Conservation (phyloP, 225 moss, liverwort and hornwort genomes). For the Marchantia polymorpha region DNA sequence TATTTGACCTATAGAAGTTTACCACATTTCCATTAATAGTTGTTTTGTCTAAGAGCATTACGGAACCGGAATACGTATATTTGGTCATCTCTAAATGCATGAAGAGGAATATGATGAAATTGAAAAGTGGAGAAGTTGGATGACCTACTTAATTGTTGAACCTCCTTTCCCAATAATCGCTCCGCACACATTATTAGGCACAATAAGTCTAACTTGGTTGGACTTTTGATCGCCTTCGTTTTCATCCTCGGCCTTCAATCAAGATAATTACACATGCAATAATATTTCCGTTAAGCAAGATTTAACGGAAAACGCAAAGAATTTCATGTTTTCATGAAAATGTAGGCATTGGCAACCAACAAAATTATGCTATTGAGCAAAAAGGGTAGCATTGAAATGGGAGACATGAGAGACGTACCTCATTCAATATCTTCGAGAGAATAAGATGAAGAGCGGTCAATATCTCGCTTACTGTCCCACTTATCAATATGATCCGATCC, state of each 20-base stretch:
- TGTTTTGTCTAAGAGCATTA: neutral
- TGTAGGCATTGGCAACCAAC: neutral
- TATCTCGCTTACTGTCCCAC: conserved; percentile 46
- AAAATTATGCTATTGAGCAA: neutral
- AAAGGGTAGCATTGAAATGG: neutral
- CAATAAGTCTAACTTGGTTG: conserved; percentile 48
- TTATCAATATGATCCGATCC: conserved; percentile 50
- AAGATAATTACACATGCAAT: neutral
- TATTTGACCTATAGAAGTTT: neutral
- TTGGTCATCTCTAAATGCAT: neutral
- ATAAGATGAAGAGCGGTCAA: conserved; percentile 52
- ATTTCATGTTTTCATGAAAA: neutral
- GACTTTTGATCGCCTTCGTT: conserved; percentile 44
- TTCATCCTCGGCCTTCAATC: conserved; percentile 38
- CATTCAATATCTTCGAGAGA: conserved; percentile 46
- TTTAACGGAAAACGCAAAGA: neutral
- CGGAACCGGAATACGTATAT: neutral
- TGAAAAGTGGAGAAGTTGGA: neutral
- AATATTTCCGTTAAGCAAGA: neutral
- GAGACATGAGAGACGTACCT: conserved; percentile 23
- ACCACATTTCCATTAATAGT: neutral
- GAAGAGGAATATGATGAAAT: neutral
- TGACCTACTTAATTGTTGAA: conserved; percentile 54
- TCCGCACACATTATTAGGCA: conserved; percentile 57
- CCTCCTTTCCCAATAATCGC: conserved; percentile 62